Evolutionary conservation across 23 red algal species (phyloP).

Genomic region (Porphyridium purpureum): DNA sequence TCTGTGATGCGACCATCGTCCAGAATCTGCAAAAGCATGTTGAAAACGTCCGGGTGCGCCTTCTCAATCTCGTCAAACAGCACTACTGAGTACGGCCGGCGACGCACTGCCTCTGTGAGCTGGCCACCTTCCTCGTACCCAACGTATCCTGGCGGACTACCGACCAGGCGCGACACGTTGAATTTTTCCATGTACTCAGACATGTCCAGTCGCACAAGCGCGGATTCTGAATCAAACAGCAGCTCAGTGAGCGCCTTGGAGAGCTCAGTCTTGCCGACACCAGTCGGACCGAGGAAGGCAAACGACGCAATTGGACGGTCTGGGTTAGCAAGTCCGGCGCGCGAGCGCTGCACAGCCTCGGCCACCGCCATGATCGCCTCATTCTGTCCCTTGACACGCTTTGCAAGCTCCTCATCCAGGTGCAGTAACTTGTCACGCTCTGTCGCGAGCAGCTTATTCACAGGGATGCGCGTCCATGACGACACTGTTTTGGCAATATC

Average conservation of each 20-base stretch:
- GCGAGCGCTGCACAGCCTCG: conserved; percentile 88
- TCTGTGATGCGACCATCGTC: conserved; percentile 99
- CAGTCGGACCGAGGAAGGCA: conserved; percentile 81
- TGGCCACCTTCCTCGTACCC: conserved; percentile 97
- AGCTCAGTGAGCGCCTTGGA: conserved; percentile 84
- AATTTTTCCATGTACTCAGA: conserved; percentile 92
- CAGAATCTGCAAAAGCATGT: conserved; percentile 85
- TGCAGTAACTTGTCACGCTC: conserved; percentile 74
- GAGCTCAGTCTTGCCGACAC: conserved; percentile 93
- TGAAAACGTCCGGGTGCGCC: conserved; percentile 97
- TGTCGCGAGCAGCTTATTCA: conserved; percentile 66
- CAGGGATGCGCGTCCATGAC: conserved; percentile 91
- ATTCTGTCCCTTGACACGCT: conserved; percentile 79
- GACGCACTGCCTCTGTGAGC: conserved; percentile 81
- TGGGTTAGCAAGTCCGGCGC: conserved; percentile 83
- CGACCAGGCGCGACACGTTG: conserved; percentile 74
- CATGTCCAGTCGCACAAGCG: conserved; percentile 93
- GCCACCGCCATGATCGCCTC: conserved; percentile 81
- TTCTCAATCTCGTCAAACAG: conserved; percentile 99
- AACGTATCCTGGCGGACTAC: conserved; percentile 94
- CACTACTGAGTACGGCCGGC: conserved; percentile 92
- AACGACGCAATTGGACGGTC: conserved; percentile 80
- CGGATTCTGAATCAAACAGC: conserved; percentile 83
- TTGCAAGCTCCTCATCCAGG: conserved; percentile 48
- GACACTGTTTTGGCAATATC: conserved; percentile 90